Conservation (phyloP, 1,284 basidiomycete genomes). For the Cryptococcus sp. region DNA sequence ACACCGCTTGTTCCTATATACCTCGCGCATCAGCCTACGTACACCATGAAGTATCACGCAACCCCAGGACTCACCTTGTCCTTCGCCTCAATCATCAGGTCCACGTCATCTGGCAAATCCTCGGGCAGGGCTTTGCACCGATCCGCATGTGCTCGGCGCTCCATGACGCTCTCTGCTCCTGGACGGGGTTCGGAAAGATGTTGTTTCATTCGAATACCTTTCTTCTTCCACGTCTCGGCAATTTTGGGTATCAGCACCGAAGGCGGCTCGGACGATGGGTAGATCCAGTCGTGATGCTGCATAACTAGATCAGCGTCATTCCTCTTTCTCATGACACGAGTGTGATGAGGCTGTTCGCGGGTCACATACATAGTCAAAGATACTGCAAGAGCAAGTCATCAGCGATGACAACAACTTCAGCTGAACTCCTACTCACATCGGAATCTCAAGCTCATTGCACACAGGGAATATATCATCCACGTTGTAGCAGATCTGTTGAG, state of each 20-base stretch:
- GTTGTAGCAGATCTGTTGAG: slow-evolving; percentile 75
- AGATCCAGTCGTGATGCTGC: slow-evolving; percentile 71
- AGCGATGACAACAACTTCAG: slow-evolving; percentile 16
- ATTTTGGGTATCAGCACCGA: slow-evolving; percentile 59
- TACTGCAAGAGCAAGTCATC: slow-evolving; percentile 16
- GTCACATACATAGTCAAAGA: slow-evolving; percentile 40
- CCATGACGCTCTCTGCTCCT: slow-evolving; percentile 75
- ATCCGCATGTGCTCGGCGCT: slow-evolving; percentile 80
- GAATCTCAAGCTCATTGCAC: slow-evolving; percentile 78
- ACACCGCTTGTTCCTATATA: slow-evolving; percentile 87
- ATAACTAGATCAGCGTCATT: slow-evolving; percentile 1
- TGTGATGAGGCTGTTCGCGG: no score
- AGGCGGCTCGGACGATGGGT: slow-evolving; percentile 49
- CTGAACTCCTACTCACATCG: slow-evolving; percentile 60
- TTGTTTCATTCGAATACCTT: slow-evolving; percentile 78
- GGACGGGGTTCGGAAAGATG: slow-evolving; percentile 80
- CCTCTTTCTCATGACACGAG: no score
- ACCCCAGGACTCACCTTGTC: slow-evolving; percentile 23
- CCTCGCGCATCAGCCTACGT: slow-evolving; percentile 58
- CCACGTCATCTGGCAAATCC: slow-evolving; percentile 67
- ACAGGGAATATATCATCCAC: slow-evolving; percentile 80
- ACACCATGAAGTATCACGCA: background rate
- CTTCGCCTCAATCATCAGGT: slow-evolving; percentile 80
- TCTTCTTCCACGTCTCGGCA: slow-evolving; percentile 73
- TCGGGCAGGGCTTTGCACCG: slow-evolving; percentile 37